Evolutionary conservation across 352 stramenopile species (phyloP), one percentile per base, ranked within the genome.

Genomic region (Thalassiosira hispida): DNA sequence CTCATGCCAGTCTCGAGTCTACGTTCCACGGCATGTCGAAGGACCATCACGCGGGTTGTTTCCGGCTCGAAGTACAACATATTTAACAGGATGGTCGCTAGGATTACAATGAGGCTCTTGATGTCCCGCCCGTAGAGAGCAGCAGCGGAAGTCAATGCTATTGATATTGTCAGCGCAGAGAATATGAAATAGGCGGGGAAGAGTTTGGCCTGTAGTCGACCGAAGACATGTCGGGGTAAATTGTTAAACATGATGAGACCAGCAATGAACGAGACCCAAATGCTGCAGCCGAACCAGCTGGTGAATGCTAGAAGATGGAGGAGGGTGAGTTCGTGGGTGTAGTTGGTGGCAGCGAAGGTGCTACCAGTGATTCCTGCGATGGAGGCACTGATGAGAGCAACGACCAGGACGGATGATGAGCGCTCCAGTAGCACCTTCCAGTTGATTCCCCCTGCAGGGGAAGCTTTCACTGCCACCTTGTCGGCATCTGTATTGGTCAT

Each of bases 201-300:
- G 0, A 91, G 47, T 68, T 90, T 92, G 31, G 60, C 72, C 77
- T 94, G 90, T 27, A 94, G 63, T 14, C 77, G 83, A 20, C 90
- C 90, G 78, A 94, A 94, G 0, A 83, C 88, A 29, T 91, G 73
- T 22, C 86, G 51, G 1, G 90, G 90, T 14, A 94, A 68, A 63
- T 93, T 93, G 46, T 93, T 90, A 62, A 94, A 92, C 88, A 94
- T 94, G 14, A 80, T 88, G 35, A 94, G 90, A 4, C 89, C 89
- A 22, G 69, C 68, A 27, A 90, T 53, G 61, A 93, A 92, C 0
- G 85, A 88, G 11, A 77, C 88, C 35, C 87, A 91, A 0, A 88
- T 57, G 2, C 79, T 70, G 18, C 73, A 84, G 3, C 85, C 87
- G 56, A 93, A 93, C 85, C 82, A 91, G 11, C 79, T 88, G 1